phyloP scores from a whole-genome alignment of 2,329 filamentous ascomycete genomes.

The Fusarium illudens region DNA sequence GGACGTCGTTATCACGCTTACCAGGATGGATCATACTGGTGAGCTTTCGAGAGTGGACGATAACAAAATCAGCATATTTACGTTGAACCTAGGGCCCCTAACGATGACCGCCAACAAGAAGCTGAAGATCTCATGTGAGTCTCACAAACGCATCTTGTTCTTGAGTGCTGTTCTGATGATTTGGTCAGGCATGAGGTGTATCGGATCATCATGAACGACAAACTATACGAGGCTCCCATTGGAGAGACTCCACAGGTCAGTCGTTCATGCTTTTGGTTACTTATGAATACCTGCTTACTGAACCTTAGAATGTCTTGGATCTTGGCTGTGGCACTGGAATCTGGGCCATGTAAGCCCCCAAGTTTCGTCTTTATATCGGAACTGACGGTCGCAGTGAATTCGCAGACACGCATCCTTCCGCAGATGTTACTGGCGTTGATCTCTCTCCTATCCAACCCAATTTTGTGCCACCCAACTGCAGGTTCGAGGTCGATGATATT shows the following conservation, averaged over 20 bases:
- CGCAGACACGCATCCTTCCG: conserved; percentile 19
- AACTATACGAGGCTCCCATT: conserved; percentile 47
- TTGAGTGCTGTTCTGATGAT: accelerated
- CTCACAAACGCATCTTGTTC: accelerated
- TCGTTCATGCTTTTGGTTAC: accelerated
- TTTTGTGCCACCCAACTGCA: conserved; percentile 14
- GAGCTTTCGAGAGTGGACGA: accelerated
- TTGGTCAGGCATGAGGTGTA: conserved; percentile 39
- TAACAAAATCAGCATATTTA: background rate
- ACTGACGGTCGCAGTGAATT: conserved; percentile 4
- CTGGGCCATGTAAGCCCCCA: conserved; percentile 34
- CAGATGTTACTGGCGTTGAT: conserved; percentile 18
- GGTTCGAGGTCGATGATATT: conserved; percentile 25
- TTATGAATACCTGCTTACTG: background rate
- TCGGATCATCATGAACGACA: conserved; percentile 42
- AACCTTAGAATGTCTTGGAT: conserved; percentile 39
- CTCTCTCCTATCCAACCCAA: conserved; percentile 22
- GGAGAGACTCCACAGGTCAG: conserved; percentile 38
- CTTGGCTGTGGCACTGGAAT: conserved; percentile 50
- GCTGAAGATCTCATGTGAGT: conserved; percentile 42
- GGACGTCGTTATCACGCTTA: conserved; percentile 59
- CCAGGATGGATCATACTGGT: conserved; percentile 53
- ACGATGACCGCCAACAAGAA: conserved; percentile 42
- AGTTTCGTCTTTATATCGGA: background rate
- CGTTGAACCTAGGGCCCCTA: conserved; percentile 30